phyloP scores from a whole-genome alignment of 2,329 filamentous ascomycete species.

The Calonectria naviculata region DNA sequence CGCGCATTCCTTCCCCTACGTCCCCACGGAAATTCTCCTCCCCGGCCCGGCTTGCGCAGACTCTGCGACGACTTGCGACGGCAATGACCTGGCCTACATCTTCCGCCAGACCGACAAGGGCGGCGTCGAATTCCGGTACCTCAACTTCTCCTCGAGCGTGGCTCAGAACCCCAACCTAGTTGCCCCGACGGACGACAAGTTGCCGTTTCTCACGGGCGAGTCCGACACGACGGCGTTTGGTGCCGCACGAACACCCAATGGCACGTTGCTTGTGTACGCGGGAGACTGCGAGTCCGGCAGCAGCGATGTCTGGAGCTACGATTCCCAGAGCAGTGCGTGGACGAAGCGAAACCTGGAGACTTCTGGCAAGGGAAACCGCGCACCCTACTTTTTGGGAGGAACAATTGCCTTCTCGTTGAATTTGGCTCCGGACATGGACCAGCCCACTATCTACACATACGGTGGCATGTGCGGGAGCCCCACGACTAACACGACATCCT shows the following conservation, averaged over 20 bases:
- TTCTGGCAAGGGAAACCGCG: constrained; percentile 37
- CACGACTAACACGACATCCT: constrained; percentile 56
- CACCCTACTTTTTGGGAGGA: constrained; percentile 63
- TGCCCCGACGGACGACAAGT: constrained; percentile 62
- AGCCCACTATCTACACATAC: constrained; percentile 77
- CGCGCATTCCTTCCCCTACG: constrained; percentile 75
- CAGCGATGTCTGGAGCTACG: constrained; percentile 76
- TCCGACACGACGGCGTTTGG: constrained; percentile 69
- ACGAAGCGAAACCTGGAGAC: constrained; percentile 35
- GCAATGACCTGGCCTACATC: constrained; percentile 72
- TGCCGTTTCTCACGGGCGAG: constrained; percentile 71
- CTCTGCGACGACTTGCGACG: constrained; percentile 48
- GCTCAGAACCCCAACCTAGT: constrained; percentile 57
- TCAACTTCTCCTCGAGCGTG: constrained; percentile 73
- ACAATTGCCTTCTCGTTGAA: constrained; percentile 76
- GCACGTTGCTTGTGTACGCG: constrained; percentile 78
- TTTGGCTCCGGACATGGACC: constrained; percentile 62
- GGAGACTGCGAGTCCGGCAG: constrained; percentile 74
- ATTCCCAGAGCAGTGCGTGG: constrained; percentile 26
- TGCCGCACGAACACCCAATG: constrained; percentile 73
- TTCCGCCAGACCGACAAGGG: constrained; percentile 65
- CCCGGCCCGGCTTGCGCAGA: constrained; percentile 55
- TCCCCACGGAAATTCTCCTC: constrained; percentile 78
- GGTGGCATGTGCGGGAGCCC: constrained; percentile 86
- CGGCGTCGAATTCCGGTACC: constrained; percentile 66